Conservation (phyloP, 331 rosid genomes). For the Quercus lobata region DNA sequence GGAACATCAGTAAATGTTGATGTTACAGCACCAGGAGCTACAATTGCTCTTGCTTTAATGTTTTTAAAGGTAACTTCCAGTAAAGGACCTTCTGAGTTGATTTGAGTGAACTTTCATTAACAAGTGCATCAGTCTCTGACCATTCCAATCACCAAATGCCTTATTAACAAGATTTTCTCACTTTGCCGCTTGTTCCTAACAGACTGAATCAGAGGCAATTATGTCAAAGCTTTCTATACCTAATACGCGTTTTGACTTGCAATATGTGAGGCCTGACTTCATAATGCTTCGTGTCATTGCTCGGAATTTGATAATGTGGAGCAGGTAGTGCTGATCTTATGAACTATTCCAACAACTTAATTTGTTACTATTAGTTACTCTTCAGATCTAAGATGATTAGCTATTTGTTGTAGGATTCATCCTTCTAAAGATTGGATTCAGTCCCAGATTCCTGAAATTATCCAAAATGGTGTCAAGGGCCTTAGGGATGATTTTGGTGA, state of each 20-base stretch:
- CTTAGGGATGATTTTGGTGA: slow-evolving; percentile 66
- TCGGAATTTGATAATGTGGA: slow-evolving; percentile 95
- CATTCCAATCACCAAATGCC: slow-evolving; percentile 10
- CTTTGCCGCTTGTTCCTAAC: slow-evolving; percentile 27
- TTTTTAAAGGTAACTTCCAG: slow-evolving; percentile 68
- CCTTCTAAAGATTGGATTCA: slow-evolving; percentile 91
- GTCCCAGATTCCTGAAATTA: slow-evolving; percentile 84
- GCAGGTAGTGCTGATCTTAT: slow-evolving; percentile 57
- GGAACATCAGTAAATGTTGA: slow-evolving; percentile 83
- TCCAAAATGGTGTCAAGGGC: slow-evolving; percentile 58
- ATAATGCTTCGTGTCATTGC: slow-evolving; percentile 97
- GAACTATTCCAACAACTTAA: slow-evolving; percentile 15
- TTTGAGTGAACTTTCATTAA: background rate
- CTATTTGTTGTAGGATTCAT: slow-evolving; percentile 57
- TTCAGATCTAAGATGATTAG: slow-evolving; percentile 22
- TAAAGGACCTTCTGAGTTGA: slow-evolving; percentile 12
- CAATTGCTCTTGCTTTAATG: slow-evolving; percentile 89
- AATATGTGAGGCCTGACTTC: slow-evolving; percentile 97
- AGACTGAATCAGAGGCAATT: slow-evolving; percentile 90
- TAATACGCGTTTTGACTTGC: slow-evolving; percentile 76
- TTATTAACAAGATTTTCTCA: slow-evolving; percentile 18
- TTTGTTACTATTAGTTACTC: slow-evolving; percentile 18
- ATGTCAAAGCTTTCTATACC: slow-evolving; percentile 87
- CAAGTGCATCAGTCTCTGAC: background rate
- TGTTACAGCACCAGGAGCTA: slow-evolving; percentile 98